Evolutionary conservation across 495 filamentous ascomycete species (phyloP).

Genomic region (Hypoxylon subgilvum): DNA sequence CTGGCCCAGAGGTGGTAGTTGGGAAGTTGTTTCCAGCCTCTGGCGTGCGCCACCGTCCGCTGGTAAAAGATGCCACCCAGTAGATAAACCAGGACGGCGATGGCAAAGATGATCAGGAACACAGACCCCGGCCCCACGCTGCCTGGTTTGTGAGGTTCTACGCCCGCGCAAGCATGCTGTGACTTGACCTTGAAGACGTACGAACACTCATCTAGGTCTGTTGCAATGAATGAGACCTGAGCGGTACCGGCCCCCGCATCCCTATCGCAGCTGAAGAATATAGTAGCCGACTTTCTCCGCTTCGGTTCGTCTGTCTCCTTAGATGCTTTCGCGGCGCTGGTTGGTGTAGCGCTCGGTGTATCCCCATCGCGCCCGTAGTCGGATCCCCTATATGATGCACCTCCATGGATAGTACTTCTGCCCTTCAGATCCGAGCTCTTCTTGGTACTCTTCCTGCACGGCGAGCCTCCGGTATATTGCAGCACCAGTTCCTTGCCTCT

Average conservation of each 20-base stretch:
- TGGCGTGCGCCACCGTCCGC: conserved; percentile 89
- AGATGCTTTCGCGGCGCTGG: conserved; percentile 25
- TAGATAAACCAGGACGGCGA: conserved; percentile 85
- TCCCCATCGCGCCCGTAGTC: conserved; percentile 51
- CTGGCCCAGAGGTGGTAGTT: conserved; percentile 93
- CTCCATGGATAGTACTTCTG: conserved; percentile 41
- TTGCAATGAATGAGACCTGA: conserved; percentile 80
- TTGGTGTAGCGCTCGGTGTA: conserved; percentile 34
- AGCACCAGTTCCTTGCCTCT: conserved; percentile 89
- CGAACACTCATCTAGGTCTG: conserved; percentile 84
- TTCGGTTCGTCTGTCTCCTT: conserved; percentile 51
- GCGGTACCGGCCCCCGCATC: conserved; percentile 63
- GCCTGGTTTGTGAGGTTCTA: conserved; percentile 63
- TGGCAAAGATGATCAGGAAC: conserved; percentile 88
- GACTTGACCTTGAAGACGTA: conserved; percentile 97
- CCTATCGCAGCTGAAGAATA: conserved; percentile 91
- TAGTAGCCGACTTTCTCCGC: conserved; percentile 81
- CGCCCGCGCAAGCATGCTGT: conserved; percentile 75
- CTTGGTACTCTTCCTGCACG: conserved; percentile 61
- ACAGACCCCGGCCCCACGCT: conserved; percentile 84
- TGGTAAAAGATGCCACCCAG: conserved; percentile 95
- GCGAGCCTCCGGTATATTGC: conserved; percentile 89
- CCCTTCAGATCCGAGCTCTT: conserved; percentile 26
- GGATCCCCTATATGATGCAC: conserved; percentile 44
- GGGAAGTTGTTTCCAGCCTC: conserved; percentile 94